Evolutionary conservation across 352 stramenopile genomes (phyloP).

Genomic region (Phytophthora citrophthora): DNA sequence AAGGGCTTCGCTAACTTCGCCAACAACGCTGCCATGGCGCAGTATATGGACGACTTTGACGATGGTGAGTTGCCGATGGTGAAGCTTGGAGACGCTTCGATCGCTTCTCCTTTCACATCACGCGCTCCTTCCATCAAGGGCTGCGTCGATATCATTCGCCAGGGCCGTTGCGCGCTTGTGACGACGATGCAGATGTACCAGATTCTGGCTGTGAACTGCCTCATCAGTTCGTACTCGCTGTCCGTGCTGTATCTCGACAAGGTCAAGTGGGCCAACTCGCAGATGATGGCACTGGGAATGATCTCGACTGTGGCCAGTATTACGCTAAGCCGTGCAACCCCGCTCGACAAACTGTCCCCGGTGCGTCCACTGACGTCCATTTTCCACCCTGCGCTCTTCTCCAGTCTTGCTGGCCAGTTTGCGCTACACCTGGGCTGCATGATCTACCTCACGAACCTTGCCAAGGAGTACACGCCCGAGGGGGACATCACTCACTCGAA

Average conservation of each 20-base stretch:
- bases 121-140: conserved; percentile 92
- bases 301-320: conserved; percentile 88
- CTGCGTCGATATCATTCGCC: conserved; percentile 96
- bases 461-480: conserved; percentile 89
- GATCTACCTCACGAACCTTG: conserved; percentile 91
- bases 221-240: conserved; percentile 98
- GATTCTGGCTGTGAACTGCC: conserved; percentile 98
- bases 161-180: conserved; percentile 98
- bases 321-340: conserved; percentile 92
- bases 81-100: conserved; percentile 98
- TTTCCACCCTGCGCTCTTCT: conserved; percentile 94
- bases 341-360: conserved; percentile 93
- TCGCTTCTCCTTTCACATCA: conserved; percentile 99
- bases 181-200: conserved; percentile 99
- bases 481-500: conserved; percentile 80
- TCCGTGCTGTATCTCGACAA: conserved; percentile 98
- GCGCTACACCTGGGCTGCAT: conserved; percentile 95
- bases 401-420: conserved; percentile 97
- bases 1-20: conserved; percentile 90
- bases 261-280: conserved; percentile 98
- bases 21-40: conserved; percentile 85
- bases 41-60: conserved; percentile 93
- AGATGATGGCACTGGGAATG: conserved; percentile 92
- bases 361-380: conserved; percentile 95
- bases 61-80: conserved; percentile 96